Evolutionary conservation across 768 basidiomycete species (phyloP).

Genomic region (Trametes punicea): DNA sequence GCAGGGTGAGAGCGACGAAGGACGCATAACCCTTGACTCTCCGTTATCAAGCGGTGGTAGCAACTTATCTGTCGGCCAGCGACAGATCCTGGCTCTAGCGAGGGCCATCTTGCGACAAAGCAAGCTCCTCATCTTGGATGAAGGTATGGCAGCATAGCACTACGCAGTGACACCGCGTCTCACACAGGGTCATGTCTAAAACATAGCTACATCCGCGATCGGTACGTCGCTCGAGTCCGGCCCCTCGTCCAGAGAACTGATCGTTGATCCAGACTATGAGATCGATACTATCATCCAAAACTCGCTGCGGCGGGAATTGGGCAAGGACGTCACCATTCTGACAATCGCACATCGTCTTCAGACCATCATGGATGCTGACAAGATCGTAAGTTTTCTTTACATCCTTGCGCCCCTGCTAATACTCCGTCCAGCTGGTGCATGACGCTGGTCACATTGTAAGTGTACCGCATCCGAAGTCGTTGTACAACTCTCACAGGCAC

Average conservation of each 20-base stretch:
- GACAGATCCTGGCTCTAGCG: slow-evolving; percentile 43
- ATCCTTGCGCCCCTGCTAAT: too few relatives aligned
- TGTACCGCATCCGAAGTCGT: neutral
- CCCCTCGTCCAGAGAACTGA: neutral
- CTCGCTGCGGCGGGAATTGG: slow-evolving; percentile 45
- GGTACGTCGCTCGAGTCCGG: slow-evolving; percentile 12
- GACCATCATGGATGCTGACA: slow-evolving; percentile 58
- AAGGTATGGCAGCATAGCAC: slow-evolving; percentile 22
- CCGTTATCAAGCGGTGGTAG: slow-evolving; percentile 28
- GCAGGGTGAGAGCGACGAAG: slow-evolving; percentile 27
- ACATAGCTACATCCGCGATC: slow-evolving; percentile 26
- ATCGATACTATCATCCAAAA: slow-evolving; percentile 55
- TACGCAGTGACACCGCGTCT: neutral
- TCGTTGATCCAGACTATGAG: slow-evolving; percentile 38
- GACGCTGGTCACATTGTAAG: slow-evolving; percentile 39
- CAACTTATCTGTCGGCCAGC: slow-evolving; percentile 40
- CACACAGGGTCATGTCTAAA: neutral
- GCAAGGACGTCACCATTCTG: slow-evolving; percentile 43
- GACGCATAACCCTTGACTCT: slow-evolving; percentile 31
- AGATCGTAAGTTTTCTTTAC: slow-evolving; percentile 36
- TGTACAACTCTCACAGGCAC: neutral
- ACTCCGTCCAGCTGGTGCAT: slow-evolving; percentile 36
- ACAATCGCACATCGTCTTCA: slow-evolving; percentile 55
- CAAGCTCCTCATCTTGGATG: slow-evolving; percentile 46
- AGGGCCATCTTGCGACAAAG: slow-evolving; percentile 42